A percentile compares a stretch with the other conserved stretches of the same genome.
phyloP scores from a whole-genome alignment of 495 filamentous ascomycete species.

The Hyaloscypha finlandica region DNA sequence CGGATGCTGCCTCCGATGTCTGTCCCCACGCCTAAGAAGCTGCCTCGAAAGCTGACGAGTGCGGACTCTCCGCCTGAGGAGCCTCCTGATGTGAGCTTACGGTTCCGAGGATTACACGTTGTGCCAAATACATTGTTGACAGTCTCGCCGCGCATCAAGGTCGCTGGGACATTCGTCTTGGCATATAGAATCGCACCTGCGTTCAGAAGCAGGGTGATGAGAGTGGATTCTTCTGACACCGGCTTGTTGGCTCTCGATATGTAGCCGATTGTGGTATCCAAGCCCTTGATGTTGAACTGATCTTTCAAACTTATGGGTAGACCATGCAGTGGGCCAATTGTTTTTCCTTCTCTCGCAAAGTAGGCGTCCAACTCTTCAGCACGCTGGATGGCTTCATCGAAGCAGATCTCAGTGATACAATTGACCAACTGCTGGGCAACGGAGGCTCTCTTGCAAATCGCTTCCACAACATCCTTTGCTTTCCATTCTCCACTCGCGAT shows the following conservation, averaged over 20 bases:
- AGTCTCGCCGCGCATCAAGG: conserved; percentile 49
- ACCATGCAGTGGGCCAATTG: conserved; percentile 63
- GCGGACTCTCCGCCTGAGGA: conserved; percentile 59
- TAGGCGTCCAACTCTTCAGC: conserved; percentile 57
- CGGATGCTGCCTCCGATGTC: conserved; percentile 71
- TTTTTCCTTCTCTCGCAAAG: conserved; percentile 41
- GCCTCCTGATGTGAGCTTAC: conserved; percentile 58
- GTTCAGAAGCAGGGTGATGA: conserved; percentile 45
- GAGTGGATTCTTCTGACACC: conserved; percentile 41
- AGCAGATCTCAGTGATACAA: conserved; percentile 65
- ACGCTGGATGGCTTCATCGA: conserved; percentile 56
- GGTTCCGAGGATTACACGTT: conserved; percentile 63
- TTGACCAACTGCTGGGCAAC: conserved; percentile 61
- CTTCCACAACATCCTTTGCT: conserved; percentile 40
- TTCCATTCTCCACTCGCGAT: conserved; percentile 39
- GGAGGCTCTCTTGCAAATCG: conserved; percentile 49
- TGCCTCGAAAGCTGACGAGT: conserved; percentile 42
- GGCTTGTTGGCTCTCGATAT: conserved; percentile 49
- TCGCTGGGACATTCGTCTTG: conserved; percentile 62
- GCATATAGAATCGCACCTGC: conserved; percentile 57
- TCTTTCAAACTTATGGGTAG: conserved; percentile 68
- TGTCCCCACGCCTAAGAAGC: conserved; percentile 50
- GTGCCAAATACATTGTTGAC: conserved; percentile 68
- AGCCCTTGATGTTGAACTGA: conserved; percentile 58
- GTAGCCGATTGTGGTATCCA: conserved; percentile 57